Evolutionary conservation across 768 basidiomycete genomes (phyloP), one percentile per base, ranked within the genome.

Genomic region (Lentinula boryana): DNA sequence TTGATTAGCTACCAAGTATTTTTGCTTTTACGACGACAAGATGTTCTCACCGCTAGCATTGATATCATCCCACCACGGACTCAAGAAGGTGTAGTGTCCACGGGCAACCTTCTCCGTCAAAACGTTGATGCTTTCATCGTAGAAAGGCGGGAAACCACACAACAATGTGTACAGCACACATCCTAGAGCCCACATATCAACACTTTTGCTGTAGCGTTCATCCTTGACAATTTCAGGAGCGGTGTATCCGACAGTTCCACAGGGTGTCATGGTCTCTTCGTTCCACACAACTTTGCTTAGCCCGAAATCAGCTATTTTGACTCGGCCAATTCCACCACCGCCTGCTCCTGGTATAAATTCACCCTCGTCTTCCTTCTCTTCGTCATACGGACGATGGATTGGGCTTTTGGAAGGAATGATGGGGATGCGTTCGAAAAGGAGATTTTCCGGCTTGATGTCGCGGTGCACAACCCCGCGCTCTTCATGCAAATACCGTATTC

Each of bases 151-250:
- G 74, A 98, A 97, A 56, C 97, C 97, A 68, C 97, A 98, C 18
- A 99, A 86, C 2, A 98, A 80, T 2, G 97, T 99, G 76, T 99
- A 99, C 1, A 99, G 81, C n/a, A 99, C 97, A 72, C 97, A 99
- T 43, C 97, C 97, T 40, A 99, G 77, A 2, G 97, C 97, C 97
- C 97, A 99, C 97, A 98, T 98, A 70, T 99, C 97, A 58, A 98
- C 96, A 68, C 91, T 93, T 75, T 95, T 95, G 71, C 86, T 90
- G 71, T 96, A 96, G 32, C 94, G 83, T 76, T 99, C 96, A 70
- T 98, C 97, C 75, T 98, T 98, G 67, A 99, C 97, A 63, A 99
- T 99, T 75, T 99, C 97, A 5, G 97, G 97, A 5, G 97, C 97
- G 2, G 97, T 99, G 74, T 99, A 99, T 21, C 97, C 97, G 35